Conservation (phyloP, 768 basidiomycete species). For the Tricholoma matsutake region DNA sequence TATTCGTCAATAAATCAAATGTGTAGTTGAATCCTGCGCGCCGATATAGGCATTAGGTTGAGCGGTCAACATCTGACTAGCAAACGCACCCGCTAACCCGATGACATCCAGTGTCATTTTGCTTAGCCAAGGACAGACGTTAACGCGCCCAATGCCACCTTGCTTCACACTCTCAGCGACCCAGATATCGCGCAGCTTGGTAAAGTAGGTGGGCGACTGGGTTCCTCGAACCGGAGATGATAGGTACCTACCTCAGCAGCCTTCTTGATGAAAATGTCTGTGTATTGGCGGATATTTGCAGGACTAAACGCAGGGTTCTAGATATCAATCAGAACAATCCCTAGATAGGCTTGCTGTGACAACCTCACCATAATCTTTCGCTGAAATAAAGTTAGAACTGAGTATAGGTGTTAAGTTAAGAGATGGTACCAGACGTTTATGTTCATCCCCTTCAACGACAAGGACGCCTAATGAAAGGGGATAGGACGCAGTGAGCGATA, state of each 20-base stretch:
- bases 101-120: slow-evolving; percentile 75
- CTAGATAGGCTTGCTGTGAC: not conserved
- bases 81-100: slow-evolving; percentile 58
- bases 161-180: slow-evolving; percentile 23
- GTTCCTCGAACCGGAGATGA: not conserved
- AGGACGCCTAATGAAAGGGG: slow-evolving; percentile 40
- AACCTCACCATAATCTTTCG: not conserved
- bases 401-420: not conserved
- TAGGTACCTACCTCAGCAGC: slow-evolving; percentile 38
- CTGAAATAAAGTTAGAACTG: not conserved
- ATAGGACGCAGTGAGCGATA: not conserved
- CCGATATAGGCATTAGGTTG: slow-evolving; percentile 23
- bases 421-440: slow-evolving; percentile 39
- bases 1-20: slow-evolving; percentile 21
- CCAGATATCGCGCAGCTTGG: slow-evolving; percentile 49
- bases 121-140: slow-evolving; percentile 63
- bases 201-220: not conserved
- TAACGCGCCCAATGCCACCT: slow-evolving; percentile 35
- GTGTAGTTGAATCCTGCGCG: slow-evolving; percentile 26
- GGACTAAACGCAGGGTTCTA: slow-evolving; percentile 70
- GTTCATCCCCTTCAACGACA: slow-evolving; percentile 45
- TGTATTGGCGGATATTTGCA: slow-evolving; percentile 54
- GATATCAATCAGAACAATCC: not conserved
- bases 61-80: slow-evolving; percentile 18
- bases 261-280: slow-evolving; percentile 55